Conservation (phyloP, 345 rosid species). For the Durio zibethinus region DNA sequence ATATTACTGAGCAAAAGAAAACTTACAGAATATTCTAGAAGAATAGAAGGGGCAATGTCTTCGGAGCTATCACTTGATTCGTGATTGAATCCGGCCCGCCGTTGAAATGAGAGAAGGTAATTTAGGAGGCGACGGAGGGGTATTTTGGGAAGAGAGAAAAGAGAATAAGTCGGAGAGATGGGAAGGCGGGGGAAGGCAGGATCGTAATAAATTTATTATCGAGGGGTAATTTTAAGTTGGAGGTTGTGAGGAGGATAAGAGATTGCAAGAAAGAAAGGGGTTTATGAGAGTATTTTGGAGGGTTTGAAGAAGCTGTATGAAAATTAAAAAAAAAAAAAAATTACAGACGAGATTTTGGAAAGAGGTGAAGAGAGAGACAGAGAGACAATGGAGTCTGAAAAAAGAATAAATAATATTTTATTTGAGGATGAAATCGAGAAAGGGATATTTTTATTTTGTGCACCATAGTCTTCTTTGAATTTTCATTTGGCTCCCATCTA, state of each 20-base stretch:
- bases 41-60: constrained; percentile 7
- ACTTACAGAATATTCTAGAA: constrained; percentile 32
- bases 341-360: constrained; percentile 7
- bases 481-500: background rate
- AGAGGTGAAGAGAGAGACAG: background rate
- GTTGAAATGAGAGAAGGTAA: constrained; percentile 4
- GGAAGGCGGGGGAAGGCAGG: constrained; percentile 29
- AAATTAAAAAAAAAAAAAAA: constrained; percentile 5
- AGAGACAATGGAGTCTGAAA: constrained; percentile 13
- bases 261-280: constrained; percentile 3
- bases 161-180: background rate
- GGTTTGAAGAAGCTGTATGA: constrained; percentile 15
- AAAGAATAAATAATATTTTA: background rate
- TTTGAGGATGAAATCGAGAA: background rate
- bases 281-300: constrained; percentile 3
- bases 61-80: constrained; percentile 8
- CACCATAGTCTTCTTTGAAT: background rate
- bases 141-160: constrained; percentile 18
- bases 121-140: constrained; percentile 19
- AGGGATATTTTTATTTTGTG: background rate
- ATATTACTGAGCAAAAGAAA: background rate
- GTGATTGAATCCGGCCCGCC: constrained; percentile 1
- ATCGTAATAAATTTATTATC: constrained; percentile 32
- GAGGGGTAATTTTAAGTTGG: constrained; percentile 7
- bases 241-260: background rate